Conservation (phyloP, 2,329 filamentous ascomycete species). For the Aspergillus costaricaensis region DNA sequence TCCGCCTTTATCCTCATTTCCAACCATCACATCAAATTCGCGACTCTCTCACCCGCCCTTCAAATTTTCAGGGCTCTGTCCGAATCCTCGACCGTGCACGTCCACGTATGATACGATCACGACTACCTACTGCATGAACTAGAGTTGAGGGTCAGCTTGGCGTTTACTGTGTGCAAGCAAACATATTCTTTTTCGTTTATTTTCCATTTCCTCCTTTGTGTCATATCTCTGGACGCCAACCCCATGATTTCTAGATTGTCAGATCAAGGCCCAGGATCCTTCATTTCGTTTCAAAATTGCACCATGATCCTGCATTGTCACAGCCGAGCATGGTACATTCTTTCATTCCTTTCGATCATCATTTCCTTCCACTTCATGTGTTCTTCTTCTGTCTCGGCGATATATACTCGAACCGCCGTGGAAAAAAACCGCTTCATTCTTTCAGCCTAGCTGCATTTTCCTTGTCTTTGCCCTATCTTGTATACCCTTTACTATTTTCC, state of each 20-base stretch:
- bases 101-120: conserved; percentile 47
- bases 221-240: conserved; percentile 14
- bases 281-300: background rate
- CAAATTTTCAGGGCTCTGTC: conserved; percentile 18
- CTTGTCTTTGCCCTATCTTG: conserved; percentile 17
- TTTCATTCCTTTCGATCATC: conserved; percentile 11
- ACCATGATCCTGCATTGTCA: conserved; percentile 1
- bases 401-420: conserved; percentile 7
- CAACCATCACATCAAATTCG: conserved; percentile 11
- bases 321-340: conserved; percentile 8
- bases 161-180: conserved; percentile 41
- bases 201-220: conserved; percentile 12
- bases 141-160: conserved; percentile 42
- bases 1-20: conserved; percentile 3
- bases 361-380: conserved; percentile 18
- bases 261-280: conserved; percentile 8
- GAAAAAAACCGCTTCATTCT: conserved; percentile 1
- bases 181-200: conserved; percentile 21
- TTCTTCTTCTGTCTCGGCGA: conserved; percentile 12
- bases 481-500: conserved; percentile 24
- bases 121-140: conserved; percentile 48
- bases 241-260: conserved; percentile 11
- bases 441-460: background rate
- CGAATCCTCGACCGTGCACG: conserved; percentile 31
- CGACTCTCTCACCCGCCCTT: conserved; percentile 10